phyloP scores from a whole-genome alignment of 345 rosid species.

The Camelina hispida region DNA sequence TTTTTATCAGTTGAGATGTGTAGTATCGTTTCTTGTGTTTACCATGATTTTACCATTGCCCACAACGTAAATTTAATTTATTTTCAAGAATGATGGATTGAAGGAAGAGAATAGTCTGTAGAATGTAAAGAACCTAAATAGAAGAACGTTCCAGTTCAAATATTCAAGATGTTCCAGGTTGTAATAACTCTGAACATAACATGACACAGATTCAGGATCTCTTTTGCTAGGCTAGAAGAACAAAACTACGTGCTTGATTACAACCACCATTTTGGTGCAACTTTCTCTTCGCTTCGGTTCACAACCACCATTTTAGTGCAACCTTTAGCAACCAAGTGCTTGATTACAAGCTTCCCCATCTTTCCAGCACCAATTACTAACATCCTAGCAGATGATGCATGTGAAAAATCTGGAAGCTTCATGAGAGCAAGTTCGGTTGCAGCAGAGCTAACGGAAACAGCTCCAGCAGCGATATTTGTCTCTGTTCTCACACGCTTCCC shows the following conservation, averaged over 20 bases:
- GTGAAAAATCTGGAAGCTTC: conserved; percentile 63
- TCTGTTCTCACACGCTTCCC: conserved; percentile 77
- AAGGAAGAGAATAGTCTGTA: neutral
- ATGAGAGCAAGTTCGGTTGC: conserved; percentile 71
- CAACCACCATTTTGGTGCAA: no score
- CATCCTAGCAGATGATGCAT: conserved; percentile 56
- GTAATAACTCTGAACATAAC: no score
- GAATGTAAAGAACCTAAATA: no score
- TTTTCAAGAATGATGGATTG: neutral
- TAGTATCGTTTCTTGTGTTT: neutral
- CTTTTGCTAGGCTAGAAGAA: no score
- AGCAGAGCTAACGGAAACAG: conserved; percentile 85
- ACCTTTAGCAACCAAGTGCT: conserved; percentile 78
- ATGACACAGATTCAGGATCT: no score
- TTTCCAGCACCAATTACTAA: conserved; percentile 76
- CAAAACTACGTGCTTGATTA: no score
- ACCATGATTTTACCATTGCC: no score
- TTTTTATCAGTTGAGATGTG: neutral
- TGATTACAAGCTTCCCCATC: conserved; percentile 87
- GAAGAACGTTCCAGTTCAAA: no score
- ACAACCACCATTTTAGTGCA: conserved; percentile 68
- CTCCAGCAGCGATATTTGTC: conserved; percentile 77
- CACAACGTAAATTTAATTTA: neutral
- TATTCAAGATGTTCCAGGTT: no score
- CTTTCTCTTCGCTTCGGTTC: conserved; percentile 78